Percentiles rank a stretch among this genome's conserved stretches.
phyloP scores from a whole-genome alignment of 2,329 filamentous ascomycete genomes.

The Sporothrix schenckii region DNA sequence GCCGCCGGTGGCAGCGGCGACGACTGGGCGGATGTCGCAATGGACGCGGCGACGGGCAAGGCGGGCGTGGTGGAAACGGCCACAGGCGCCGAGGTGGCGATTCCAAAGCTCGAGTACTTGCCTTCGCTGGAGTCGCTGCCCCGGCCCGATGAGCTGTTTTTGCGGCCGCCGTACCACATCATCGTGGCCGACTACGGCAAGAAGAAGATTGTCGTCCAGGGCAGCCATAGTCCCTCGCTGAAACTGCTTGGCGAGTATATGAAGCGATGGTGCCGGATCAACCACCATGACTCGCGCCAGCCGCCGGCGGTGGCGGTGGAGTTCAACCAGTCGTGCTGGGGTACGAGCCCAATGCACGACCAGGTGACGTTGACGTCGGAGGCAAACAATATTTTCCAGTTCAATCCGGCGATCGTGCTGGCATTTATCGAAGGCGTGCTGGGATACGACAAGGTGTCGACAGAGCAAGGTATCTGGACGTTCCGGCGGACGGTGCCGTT shows the following conservation, averaged over 20 bases:
- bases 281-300: slow-evolving; percentile 45
- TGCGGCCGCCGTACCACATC: slow-evolving; percentile 54
- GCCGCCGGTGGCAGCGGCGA: slow-evolving; percentile 39
- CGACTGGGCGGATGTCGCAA: slow-evolving; percentile 51
- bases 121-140: slow-evolving; percentile 49
- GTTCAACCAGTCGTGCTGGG: slow-evolving; percentile 51
- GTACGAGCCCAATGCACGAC: slow-evolving; percentile 51
- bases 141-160: slow-evolving; percentile 53
- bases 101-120: slow-evolving; percentile 42
- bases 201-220: slow-evolving; percentile 48
- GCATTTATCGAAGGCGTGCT: slow-evolving; percentile 53
- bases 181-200: slow-evolving; percentile 43
- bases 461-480: slow-evolving; percentile 31
- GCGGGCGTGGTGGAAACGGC: slow-evolving; percentile 43
- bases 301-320: slow-evolving; percentile 49
- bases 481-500: slow-evolving; percentile 33
- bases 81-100: background rate
- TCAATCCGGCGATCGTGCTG: slow-evolving; percentile 51
- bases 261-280: slow-evolving; percentile 52
- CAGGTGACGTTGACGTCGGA: slow-evolving; percentile 47
- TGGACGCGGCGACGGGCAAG: slow-evolving; percentile 41
- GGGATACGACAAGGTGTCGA: slow-evolving; percentile 47
- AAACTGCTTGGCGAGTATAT: slow-evolving; percentile 52
- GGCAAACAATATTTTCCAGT: slow-evolving; percentile 40
- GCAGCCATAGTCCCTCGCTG: slow-evolving; percentile 53